These are phyloP conservation scores for Cucumis hystrix DNA, from an alignment of 306 rosid species.

Conservation along the genomic window DNA sequence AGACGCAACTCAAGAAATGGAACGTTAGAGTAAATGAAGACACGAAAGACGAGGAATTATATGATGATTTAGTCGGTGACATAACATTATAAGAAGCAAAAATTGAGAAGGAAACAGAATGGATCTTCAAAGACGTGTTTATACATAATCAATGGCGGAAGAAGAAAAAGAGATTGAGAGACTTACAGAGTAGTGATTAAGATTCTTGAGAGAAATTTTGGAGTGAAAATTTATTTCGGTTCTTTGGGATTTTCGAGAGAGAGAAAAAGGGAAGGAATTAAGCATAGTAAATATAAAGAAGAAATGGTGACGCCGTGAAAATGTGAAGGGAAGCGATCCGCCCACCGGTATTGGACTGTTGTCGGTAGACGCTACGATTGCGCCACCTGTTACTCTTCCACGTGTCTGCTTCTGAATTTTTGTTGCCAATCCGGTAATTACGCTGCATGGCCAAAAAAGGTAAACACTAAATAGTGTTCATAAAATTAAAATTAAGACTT, in stretches of 20 bases:
- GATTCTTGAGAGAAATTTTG: not conserved
- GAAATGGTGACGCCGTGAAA: not conserved
- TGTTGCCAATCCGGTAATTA: not conserved
- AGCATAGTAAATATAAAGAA: not conserved
- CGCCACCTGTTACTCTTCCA: conserved; percentile 1
- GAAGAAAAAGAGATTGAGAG: not conserved
- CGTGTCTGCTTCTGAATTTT: not conserved
- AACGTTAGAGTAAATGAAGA: not conserved
- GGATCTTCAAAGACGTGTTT: not conserved
- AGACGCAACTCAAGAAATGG: not conserved
- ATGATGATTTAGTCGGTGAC: not conserved
- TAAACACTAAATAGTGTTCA: no score
- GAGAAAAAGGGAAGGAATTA: not conserved
- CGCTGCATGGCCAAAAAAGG: not conserved
- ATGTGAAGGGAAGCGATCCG: not conserved
- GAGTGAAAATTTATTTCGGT: not conserved
- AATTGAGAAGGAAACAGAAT: not conserved
- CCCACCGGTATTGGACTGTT: conserved; percentile 1
- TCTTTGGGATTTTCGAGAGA: not conserved
- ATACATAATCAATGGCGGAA: not conserved
- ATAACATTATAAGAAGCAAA: not conserved
- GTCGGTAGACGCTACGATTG: conserved; percentile 7
- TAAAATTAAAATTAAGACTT: no score
- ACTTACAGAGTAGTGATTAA: not conserved
- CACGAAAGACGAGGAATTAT: not conserved